Evolutionary conservation across 1,284 basidiomycete species (phyloP).

Genomic region (Sporisorium exsertum): DNA sequence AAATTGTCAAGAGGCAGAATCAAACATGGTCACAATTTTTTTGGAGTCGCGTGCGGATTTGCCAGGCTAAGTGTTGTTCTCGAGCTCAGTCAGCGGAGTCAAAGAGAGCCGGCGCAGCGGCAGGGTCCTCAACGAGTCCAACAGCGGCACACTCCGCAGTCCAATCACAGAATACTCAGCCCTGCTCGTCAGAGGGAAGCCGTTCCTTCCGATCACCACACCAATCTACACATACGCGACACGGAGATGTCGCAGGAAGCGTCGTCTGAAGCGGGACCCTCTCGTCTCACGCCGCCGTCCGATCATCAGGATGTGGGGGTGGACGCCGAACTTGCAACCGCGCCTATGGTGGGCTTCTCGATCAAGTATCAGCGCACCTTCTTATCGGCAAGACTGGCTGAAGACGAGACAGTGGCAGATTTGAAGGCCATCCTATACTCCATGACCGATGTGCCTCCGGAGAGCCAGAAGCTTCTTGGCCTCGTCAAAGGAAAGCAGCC

Average conservation of each 20-base stretch:
- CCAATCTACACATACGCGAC: neutral
- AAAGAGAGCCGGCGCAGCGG: neutral
- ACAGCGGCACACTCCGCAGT: neutral
- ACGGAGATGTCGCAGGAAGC: neutral
- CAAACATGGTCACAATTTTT: neutral
- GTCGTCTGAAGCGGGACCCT: conserved; percentile 27
- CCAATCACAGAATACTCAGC: neutral
- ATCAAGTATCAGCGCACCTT: conserved; percentile 50
- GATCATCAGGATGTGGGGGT: conserved; percentile 2
- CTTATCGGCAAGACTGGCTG: conserved; percentile 37
- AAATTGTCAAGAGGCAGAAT: neutral
- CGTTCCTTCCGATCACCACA: neutral
- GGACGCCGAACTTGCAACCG: neutral
- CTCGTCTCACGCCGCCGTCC: conserved; percentile 12
- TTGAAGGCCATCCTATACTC: conserved; percentile 73
- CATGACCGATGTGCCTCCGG: conserved; percentile 83
- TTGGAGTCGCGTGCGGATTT: conserved; percentile 2
- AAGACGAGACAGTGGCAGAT: conserved; percentile 61
- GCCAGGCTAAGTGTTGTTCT: conserved; percentile 3
- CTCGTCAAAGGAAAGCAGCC: conserved; percentile 86
- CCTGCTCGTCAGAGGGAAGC: neutral
- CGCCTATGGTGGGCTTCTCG: conserved; percentile 40
- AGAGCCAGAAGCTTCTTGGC: conserved; percentile 88
- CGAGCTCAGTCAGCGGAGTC: neutral
- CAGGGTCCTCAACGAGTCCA: neutral